Evolutionary conservation across 2,329 filamentous ascomycete genomes (phyloP), one percentile per base, ranked within the genome.

Genomic region (Cytospora mali): DNA sequence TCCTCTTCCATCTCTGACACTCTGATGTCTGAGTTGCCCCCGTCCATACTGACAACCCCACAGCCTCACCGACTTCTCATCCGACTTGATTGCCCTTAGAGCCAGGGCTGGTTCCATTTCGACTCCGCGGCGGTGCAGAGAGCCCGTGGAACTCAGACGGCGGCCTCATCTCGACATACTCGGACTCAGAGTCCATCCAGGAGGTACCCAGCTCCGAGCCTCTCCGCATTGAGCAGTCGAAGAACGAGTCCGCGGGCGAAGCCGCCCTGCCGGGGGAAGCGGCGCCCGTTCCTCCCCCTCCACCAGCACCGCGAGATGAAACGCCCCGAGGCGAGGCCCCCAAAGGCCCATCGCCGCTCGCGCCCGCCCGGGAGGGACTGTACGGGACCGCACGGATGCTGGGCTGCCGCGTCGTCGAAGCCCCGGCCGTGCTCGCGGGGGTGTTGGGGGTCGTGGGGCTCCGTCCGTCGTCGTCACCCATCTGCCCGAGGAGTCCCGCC

Each of bases 201-300:
- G 57, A 46, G n/a, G 50, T 39, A 28, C 39, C 57, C 27, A 54
- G n/a, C 33, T 48, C 57, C 57, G 23, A 39, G 27, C 35, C 35
- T 14, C 35, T 54, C 35, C 57, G 57, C 39, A 33, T n/a, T 10
- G 50, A 42, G 27, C 42, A 23, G 27, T 60, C 57, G 57, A 60
- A 60, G 35, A 60, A 25, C 35, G 57, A 60, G 35, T 60, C 57
- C 57, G 6, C 57, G 7, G 57, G 50, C 50, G 57, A 60, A 6
- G 50, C 14, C 13, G 50, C 25, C 21, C 57, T 48, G 35, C 50
- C 6, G 16, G 5, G 25, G 27, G 57, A 42, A 6, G 29, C 3
- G 35, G 21, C 33, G 49, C 27, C 27, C 48, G 49, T 9, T 10
- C n/a, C 27, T 42, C n/a, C 18, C n/a, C 18, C 39, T 42, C 11